These are phyloP conservation scores for Fraxinus anomala DNA, from an alignment of 257 asterid genomes.

Conservation along the genomic window DNA sequence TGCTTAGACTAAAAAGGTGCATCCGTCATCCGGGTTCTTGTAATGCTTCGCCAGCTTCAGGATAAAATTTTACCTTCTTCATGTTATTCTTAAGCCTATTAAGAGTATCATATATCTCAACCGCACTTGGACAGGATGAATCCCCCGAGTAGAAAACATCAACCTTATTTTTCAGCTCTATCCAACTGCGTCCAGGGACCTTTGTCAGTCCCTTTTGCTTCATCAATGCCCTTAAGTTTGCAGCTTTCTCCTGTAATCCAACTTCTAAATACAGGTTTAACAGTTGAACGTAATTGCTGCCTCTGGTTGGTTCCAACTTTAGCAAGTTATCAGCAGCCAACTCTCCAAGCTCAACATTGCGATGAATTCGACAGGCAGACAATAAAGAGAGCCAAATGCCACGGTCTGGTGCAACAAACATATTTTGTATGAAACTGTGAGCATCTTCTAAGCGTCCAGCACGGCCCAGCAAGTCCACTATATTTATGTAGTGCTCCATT, in stretches of 20 bases:
- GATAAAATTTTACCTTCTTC: slow-evolving; percentile 35
- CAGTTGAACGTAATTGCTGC: slow-evolving; percentile 64
- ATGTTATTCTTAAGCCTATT: slow-evolving; percentile 43
- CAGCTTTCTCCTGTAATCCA: slow-evolving; percentile 73
- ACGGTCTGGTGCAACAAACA: slow-evolving; percentile 46
- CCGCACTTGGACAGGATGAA: slow-evolving; percentile 46
- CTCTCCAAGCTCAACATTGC: slow-evolving; percentile 64
- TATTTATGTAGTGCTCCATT: slow-evolving; percentile 62
- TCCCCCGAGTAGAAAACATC: slow-evolving; percentile 78
- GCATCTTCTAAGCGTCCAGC: slow-evolving; percentile 64
- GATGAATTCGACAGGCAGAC: slow-evolving; percentile 76
- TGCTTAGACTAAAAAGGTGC: background rate
- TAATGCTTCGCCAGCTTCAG: slow-evolving; percentile 33
- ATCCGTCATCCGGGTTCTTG: slow-evolving; percentile 22
- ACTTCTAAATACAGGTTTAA: slow-evolving; percentile 67
- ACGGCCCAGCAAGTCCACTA: slow-evolving; percentile 81
- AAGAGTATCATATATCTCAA: slow-evolving; percentile 52
- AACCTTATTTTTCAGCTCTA: slow-evolving; percentile 60
- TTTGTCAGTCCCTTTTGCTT: slow-evolving; percentile 66
- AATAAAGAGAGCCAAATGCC: slow-evolving; percentile 72
- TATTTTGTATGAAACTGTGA: slow-evolving; percentile 49
- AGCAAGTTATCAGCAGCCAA: slow-evolving; percentile 66
- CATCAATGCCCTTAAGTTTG: slow-evolving; percentile 63
- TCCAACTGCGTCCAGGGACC: slow-evolving; percentile 90
- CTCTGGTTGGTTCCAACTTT: slow-evolving; percentile 53